Conservation (phyloP, 2,329 filamentous ascomycete genomes). For the Trichophyton benhamiae region DNA sequence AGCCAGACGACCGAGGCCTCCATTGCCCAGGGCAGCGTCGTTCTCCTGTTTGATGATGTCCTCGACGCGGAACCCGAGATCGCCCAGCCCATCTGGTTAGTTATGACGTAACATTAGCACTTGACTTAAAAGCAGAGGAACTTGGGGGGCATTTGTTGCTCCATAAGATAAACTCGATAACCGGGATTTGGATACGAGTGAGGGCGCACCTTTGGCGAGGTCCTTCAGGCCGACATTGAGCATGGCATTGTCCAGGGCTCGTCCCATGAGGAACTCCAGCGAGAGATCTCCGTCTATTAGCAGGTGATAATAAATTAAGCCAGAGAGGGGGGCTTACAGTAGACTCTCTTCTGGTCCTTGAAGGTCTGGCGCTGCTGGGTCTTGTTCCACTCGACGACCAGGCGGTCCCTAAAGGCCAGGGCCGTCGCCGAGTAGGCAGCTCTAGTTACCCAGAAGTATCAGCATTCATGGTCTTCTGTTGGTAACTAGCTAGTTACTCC, state of each 20-base stretch:
- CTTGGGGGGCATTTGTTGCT: too few species aligned
- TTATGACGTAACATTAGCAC: constrained; percentile 10
- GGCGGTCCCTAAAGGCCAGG: constrained; percentile 79
- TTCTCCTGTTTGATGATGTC: constrained; percentile 91
- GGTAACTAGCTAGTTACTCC: too few species aligned
- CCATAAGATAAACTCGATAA: too few species aligned
- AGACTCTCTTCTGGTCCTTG: constrained; percentile 80
- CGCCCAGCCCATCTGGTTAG: constrained; percentile 57
- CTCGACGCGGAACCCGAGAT: constrained; percentile 93
- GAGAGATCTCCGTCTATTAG: constrained; percentile 53
- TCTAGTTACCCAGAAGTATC: constrained; percentile 23
- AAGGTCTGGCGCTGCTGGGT: constrained; percentile 95
- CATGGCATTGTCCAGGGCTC: constrained; percentile 96
- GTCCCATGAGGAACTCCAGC: constrained; percentile 94
- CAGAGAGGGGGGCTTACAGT: constrained; percentile 45
- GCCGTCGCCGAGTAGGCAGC: constrained; percentile 87
- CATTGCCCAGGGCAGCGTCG: constrained; percentile 91
- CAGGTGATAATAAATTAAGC: too few species aligned
- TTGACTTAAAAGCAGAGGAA: neutral
- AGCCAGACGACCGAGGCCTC: constrained; percentile 83
- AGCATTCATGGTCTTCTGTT: neutral
- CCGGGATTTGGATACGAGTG: too few species aligned
- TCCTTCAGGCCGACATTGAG: constrained; percentile 86
- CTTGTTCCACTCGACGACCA: constrained; percentile 94
- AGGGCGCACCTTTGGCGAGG: constrained; percentile 56